Conservation (phyloP, 2,329 filamentous ascomycete genomes). For the Aureobasidium sp. region DNA sequence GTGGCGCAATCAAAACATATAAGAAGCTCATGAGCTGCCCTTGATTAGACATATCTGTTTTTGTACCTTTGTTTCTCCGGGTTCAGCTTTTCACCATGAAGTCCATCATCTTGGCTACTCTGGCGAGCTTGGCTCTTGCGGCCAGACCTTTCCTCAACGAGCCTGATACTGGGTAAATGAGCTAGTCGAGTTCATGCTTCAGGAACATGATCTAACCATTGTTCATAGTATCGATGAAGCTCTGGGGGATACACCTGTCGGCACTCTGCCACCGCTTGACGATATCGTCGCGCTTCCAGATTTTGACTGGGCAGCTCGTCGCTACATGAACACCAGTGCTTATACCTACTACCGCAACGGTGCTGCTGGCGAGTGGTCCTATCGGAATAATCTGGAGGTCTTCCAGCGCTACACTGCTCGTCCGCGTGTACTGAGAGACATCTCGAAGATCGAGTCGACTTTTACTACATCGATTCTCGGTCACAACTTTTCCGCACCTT, state of each 20-base stretch:
- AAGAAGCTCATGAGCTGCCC: neutral
- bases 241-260: slow-evolving; percentile 19
- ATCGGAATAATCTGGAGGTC: slow-evolving; percentile 20
- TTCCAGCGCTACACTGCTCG: slow-evolving; percentile 21
- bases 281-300: slow-evolving; percentile 20
- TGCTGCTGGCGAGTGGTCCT: slow-evolving; percentile 23
- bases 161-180: slow-evolving; percentile 23
- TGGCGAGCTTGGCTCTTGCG: slow-evolving; percentile 19
- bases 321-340: slow-evolving; percentile 22
- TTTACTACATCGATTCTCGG: slow-evolving; percentile 76
- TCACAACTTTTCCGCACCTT: slow-evolving; percentile 69
- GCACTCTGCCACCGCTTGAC: slow-evolving; percentile 18
- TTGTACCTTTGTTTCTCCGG: neutral
- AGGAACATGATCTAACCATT: neutral
- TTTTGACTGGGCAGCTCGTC: slow-evolving; percentile 32
- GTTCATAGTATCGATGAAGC: slow-evolving; percentile 20
- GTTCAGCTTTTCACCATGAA: neutral
- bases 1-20: neutral
- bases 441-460: slow-evolving; percentile 16
- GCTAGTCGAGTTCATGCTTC: neutral
- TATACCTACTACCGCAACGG: slow-evolving; percentile 24
- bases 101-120: neutral
- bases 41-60: neutral
- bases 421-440: slow-evolving; percentile 19
- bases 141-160: slow-evolving; percentile 27